Evolutionary conservation across 768 basidiomycete genomes (phyloP), one percentile per base, ranked within the genome.

Genomic region (Suillus variegatus): DNA sequence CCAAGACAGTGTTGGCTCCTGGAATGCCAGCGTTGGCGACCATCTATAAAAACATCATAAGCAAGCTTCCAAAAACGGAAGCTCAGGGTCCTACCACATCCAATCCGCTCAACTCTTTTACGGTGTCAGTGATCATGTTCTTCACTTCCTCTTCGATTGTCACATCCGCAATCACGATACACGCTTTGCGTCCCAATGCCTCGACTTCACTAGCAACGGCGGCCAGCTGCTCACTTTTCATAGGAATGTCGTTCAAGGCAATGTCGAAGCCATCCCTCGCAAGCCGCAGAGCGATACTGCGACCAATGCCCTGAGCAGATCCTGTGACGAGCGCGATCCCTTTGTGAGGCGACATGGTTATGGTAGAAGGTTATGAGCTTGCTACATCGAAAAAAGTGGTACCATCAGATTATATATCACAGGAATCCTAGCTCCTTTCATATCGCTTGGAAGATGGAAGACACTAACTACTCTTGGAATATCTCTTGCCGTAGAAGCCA

Each of bases 231-330:
- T 44, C 56, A 4, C 60, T 51, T 40, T 72, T 64, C 3, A 4
- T 25, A 20, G 64, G 25, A 20, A 75, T 36, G 60, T 76, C 75
- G 64, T 72, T 75, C 35, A 76, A 46, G 4, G 69, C 73, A 14
- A 76, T 63, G 51, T 75, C 69, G 55, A 68, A 72, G 1, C 75
- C 75, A 55, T 76, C 75, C 5, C 62, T 65, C 12, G 75, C 75
- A 22, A 76, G 72, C 18, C 69, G 66, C 9, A 76, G 66, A 14
- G 75, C 74, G 41, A 75, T 74, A 32, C 64, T 62, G 10, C 71
- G 66, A 7, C 75, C 75, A 14, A 76, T 75, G 14, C 66, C 72
- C 46, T 66, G 72, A 4, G 66, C 71, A 58, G 69, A 67, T 47
- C 72, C 72, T 41, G 72, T 73, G 62, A 73, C 65, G 41, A 73